Percentiles rank a stretch among this genome's conserved stretches.
Conservation (phyloP, 2,329 filamentous ascomycete genomes). For the Cladosporium velox region DNA sequence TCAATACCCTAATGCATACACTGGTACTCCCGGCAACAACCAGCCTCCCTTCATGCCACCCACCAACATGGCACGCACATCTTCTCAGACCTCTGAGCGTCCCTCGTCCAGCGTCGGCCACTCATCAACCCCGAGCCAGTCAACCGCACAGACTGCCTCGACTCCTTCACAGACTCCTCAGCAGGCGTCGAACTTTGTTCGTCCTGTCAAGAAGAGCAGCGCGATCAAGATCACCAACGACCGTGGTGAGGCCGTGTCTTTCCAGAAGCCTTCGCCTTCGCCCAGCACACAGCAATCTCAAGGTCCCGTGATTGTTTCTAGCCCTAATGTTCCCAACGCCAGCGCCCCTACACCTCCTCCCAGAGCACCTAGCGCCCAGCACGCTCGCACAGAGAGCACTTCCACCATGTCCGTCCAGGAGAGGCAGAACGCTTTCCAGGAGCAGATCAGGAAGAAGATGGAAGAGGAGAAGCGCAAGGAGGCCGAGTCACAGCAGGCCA, state of each 20-base stretch:
- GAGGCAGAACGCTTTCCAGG: conserved; percentile 63
- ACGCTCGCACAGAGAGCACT: conserved; percentile 71
- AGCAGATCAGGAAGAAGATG: conserved; percentile 64
- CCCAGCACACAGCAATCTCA: conserved; percentile 58
- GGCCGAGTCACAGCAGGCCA: conserved; percentile 51
- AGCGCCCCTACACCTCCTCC: conserved; percentile 69
- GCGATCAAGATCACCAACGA: conserved; percentile 83
- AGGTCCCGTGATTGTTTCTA: conserved; percentile 68
- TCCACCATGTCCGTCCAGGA: conserved; percentile 74
- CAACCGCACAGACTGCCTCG: conserved; percentile 50
- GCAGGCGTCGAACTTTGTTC: conserved; percentile 63
- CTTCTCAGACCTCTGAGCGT: conserved; percentile 72
- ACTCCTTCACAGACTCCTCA: conserved; percentile 59
- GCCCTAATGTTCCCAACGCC: conserved; percentile 53
- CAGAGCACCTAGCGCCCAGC: conserved; percentile 68
- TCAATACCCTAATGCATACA: conserved; percentile 51
- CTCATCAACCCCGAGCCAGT: conserved; percentile 44
- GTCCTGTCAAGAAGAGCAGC: conserved; percentile 67
- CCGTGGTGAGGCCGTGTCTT: conserved; percentile 72
- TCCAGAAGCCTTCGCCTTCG: conserved; percentile 59
- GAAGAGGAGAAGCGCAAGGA: conserved; percentile 44
- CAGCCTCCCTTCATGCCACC: conserved; percentile 60
- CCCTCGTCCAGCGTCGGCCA: conserved; percentile 63
- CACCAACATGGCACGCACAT: conserved; percentile 73
- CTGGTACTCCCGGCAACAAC: conserved; percentile 47